phyloP scores from a whole-genome alignment of 306 rosid genomes.

The Dalbergia cochinchinensis region DNA sequence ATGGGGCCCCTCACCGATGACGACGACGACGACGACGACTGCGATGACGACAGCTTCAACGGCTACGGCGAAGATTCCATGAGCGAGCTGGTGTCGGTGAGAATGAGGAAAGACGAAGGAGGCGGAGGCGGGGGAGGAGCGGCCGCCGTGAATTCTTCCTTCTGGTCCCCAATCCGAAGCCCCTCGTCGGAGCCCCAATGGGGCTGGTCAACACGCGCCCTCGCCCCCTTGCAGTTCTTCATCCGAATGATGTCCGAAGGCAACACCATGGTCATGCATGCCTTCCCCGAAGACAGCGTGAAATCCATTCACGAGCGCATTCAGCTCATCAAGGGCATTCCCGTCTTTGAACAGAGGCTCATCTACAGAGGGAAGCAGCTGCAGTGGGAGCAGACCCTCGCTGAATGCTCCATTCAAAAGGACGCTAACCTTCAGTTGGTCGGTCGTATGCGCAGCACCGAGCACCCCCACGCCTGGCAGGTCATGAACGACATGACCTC shows the following conservation, averaged over 20 bases:
- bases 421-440: conserved; percentile 72
- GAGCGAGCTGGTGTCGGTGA: conserved; percentile 63
- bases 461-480: conserved; percentile 85
- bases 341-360: conserved; percentile 75
- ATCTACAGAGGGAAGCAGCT: conserved; percentile 86
- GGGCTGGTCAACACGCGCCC: conserved; percentile 18
- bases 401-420: conserved; percentile 71
- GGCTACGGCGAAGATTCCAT: conserved; percentile 22
- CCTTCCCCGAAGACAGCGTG: conserved; percentile 65
- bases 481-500: conserved; percentile 73
- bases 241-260: conserved; percentile 66
- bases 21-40: not conserved
- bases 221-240: conserved; percentile 70
- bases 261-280: conserved; percentile 68
- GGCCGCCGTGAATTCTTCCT: conserved; percentile 49
- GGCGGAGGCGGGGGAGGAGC: not conserved
- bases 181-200: not conserved
- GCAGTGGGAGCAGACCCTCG: conserved; percentile 76
- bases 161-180: not conserved
- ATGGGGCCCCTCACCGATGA: conserved; percentile 42
- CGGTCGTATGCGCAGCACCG: conserved; percentile 85
- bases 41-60: not conserved
- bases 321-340: conserved; percentile 64
- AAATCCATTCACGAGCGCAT: conserved; percentile 72
- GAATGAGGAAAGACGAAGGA: conserved; percentile 74